These are phyloP conservation scores for Cordyceps cicadae DNA, from an alignment of 2,329 filamentous ascomycete species.

Conservation along the genomic window DNA sequence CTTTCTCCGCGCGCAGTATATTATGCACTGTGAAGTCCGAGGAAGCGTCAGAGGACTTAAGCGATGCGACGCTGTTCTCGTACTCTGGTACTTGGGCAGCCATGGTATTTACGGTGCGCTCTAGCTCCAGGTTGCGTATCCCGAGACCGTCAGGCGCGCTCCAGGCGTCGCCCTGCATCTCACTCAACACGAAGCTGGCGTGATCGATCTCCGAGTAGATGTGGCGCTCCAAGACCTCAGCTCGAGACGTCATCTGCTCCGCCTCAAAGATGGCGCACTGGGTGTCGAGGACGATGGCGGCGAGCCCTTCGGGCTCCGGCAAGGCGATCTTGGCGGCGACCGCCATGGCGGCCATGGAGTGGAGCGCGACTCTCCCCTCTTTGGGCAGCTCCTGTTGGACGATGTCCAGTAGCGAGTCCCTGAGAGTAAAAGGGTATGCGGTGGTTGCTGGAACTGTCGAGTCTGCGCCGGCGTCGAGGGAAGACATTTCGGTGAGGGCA, in stretches of 20 bases:
- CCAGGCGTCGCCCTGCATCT: conserved; percentile 39
- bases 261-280: conserved; percentile 45
- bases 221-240: conserved; percentile 48
- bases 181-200: conserved; percentile 31
- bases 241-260: conserved; percentile 47
- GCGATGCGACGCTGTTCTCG: conserved; percentile 37
- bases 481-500: conserved; percentile 45
- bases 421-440: conserved; percentile 11
- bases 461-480: conserved; percentile 8
- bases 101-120: conserved; percentile 61
- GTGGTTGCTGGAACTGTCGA: conserved; percentile 24
- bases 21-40: conserved; percentile 46
- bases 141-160: conserved; percentile 50
- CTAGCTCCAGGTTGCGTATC: conserved; percentile 65
- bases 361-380: conserved; percentile 48
- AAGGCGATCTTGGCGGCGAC: conserved; percentile 41
- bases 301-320: conserved; percentile 42
- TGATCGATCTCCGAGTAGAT: conserved; percentile 41
- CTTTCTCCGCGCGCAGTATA: conserved; percentile 49
- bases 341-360: conserved; percentile 47
- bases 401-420: conserved; percentile 39
- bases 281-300: conserved; percentile 44
- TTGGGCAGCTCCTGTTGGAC: conserved; percentile 46
- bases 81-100: conserved; percentile 57
- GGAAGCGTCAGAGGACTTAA: conserved; percentile 28